These are phyloP conservation scores for Puccinia coronata DNA, from an alignment of 1,284 basidiomycete genomes.

Conservation along the genomic window DNA sequence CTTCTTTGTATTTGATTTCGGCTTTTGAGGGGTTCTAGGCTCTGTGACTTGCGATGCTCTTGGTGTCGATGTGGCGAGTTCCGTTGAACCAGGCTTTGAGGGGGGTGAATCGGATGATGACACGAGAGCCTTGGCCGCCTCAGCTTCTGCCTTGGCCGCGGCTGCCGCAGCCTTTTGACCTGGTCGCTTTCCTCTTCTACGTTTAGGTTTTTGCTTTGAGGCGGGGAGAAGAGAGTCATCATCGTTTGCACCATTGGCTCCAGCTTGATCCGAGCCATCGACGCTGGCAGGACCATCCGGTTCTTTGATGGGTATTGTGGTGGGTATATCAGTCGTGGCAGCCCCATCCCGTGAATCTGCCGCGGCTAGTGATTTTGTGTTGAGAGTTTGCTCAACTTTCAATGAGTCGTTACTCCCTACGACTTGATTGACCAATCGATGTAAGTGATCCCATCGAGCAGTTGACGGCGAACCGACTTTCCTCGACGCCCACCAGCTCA, in stretches of 20 bases:
- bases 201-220: constrained; percentile 65
- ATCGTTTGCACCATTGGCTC: constrained; percentile 55
- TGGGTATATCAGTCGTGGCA: neutral
- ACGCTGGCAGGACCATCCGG: constrained; percentile 44
- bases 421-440: constrained; percentile 28
- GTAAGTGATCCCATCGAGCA: constrained; percentile 36
- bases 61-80: neutral
- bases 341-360: constrained; percentile 6
- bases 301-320: constrained; percentile 19
- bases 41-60: neutral
- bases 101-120: constrained; percentile 5
- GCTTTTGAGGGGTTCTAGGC: constrained; percentile 8
- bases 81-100: neutral
- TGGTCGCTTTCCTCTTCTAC: constrained; percentile 60
- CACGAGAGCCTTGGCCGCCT: constrained; percentile 53
- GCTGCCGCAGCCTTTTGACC: constrained; percentile 62
- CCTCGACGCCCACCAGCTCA: constrained; percentile 44
- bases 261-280: constrained; percentile 51
- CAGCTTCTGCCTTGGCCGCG: constrained; percentile 62
- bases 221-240: constrained; percentile 54
- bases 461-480: constrained; percentile 26
- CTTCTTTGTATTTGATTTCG: constrained; percentile 24
- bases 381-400: neutral
- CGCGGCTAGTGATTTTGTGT: neutral
- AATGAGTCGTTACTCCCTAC: constrained; percentile 4